Percentiles rank a stretch among this genome's conserved stretches.
Conservation (phyloP, 208 protist species). For the Crithidia sp. region DNA sequence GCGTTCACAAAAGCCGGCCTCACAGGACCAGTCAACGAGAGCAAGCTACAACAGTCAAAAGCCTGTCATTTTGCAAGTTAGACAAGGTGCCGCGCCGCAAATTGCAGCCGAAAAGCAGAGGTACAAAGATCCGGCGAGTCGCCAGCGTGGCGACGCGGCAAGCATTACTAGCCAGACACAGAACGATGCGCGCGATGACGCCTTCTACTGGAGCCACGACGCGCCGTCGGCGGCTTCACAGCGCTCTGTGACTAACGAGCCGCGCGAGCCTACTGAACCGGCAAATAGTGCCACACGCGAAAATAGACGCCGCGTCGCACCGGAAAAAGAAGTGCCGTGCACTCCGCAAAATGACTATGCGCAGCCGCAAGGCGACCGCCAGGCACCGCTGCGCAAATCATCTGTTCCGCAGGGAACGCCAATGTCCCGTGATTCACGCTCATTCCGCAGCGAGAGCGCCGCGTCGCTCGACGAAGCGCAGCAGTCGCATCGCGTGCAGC, state of each 20-base stretch:
- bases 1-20: not conserved
- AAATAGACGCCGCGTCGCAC: not conserved
- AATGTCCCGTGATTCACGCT: slow-evolving; percentile 3
- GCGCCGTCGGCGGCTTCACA: not conserved
- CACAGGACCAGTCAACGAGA: not conserved
- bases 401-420: not conserved
- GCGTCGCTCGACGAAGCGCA: not conserved
- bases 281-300: not conserved
- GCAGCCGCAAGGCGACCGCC: slow-evolving; percentile 25
- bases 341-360: slow-evolving; percentile 9
- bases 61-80: not conserved
- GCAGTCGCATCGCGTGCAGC: not conserved
- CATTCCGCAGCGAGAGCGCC: slow-evolving; percentile 3
- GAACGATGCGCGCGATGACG: not conserved
- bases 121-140: not conserved
- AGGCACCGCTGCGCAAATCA: slow-evolving; percentile 5
- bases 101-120: not conserved
- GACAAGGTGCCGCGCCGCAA: not conserved
- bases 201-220: slow-evolving; percentile 14
- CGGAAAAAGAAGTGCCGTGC: not conserved
- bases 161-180: not conserved
- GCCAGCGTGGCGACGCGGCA: not conserved
- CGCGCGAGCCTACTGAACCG: not conserved
- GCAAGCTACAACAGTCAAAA: not conserved
- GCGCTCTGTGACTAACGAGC: slow-evolving; percentile 9